A percentile compares a stretch with the other conserved stretches of the same genome.
These are phyloP conservation scores for Geotrichum klebahnii DNA, from an alignment of 1,139 yeast genomes.

Conservation along the genomic window DNA sequence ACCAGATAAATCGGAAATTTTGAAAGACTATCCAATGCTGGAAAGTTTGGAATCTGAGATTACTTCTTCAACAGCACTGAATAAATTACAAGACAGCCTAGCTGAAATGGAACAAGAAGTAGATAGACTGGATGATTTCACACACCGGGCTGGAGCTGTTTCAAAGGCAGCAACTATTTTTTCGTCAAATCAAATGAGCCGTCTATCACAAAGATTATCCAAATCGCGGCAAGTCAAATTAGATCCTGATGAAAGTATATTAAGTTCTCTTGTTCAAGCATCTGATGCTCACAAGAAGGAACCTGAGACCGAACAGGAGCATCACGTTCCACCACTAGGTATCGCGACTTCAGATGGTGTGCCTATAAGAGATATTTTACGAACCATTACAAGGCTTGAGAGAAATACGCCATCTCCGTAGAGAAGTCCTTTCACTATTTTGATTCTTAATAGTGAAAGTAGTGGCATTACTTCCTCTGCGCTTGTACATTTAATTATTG, in stretches of 20 bases:
- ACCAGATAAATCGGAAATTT: neutral
- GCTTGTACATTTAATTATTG: neutral
- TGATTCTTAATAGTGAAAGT: too few species aligned
- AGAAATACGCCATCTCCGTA: constrained; percentile 8
- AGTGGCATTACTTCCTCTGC: neutral
- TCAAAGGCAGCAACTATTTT: constrained; percentile 10
- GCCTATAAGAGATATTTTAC: constrained; percentile 16
- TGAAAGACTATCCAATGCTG: constrained; percentile 11
- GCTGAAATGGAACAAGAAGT: constrained; percentile 16
- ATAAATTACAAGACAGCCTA: constrained; percentile 5
- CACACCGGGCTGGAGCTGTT: constrained; percentile 13
- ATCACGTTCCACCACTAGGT: neutral
- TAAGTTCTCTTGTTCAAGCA: constrained; percentile 9
- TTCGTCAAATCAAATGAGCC: constrained; percentile 12
- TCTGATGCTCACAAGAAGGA: constrained; percentile 9
- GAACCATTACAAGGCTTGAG: constrained; percentile 21
- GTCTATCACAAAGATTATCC: neutral
- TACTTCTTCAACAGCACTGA: neutral
- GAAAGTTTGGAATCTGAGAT: neutral
- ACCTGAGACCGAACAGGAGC: neutral
- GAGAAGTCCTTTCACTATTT: neutral
- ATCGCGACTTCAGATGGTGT: neutral
- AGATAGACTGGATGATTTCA: constrained; percentile 15
- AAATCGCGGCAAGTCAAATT: neutral
- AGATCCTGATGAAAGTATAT: constrained; percentile 9